phyloP scores from a whole-genome alignment of 2,329 filamentous ascomycete species.

The Neophaeococcomyces aloes region DNA sequence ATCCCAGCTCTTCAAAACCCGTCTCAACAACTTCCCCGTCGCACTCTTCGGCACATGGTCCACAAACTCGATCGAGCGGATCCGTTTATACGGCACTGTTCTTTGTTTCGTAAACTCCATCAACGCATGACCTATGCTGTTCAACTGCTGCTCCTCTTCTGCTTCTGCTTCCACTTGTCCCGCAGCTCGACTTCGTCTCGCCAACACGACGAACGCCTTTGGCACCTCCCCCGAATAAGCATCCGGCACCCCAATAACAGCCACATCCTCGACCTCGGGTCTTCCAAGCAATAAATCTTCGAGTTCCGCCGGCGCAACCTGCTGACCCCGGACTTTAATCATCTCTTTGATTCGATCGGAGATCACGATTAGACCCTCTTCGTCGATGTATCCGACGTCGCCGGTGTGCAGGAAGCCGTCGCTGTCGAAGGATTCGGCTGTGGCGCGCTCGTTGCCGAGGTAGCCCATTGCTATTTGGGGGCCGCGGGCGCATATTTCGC shows the following conservation, averaged over 20 bases:
- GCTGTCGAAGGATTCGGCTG: constrained; percentile 56
- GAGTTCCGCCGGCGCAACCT: constrained; percentile 52
- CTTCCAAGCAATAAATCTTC: constrained; percentile 49
- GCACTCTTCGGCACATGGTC: constrained; percentile 59
- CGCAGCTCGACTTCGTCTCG: no score
- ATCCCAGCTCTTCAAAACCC: constrained; percentile 40
- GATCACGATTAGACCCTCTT: constrained; percentile 42
- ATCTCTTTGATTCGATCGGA: constrained; percentile 38
- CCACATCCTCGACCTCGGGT: constrained; percentile 50
- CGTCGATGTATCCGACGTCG: constrained; percentile 52
- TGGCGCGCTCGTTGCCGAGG: constrained; percentile 60
- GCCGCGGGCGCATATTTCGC: constrained; percentile 60
- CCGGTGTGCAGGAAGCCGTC: constrained; percentile 52
- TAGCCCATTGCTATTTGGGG: constrained; percentile 76
- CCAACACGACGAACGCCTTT: constrained; percentile 64
- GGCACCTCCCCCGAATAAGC: constrained; percentile 51
- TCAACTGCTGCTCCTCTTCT: constrained; percentile 41
- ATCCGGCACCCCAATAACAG: constrained; percentile 60
- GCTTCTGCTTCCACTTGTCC: no score
- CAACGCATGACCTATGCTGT: constrained; percentile 50
- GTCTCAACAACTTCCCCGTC: constrained; percentile 61
- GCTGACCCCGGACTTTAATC: constrained; percentile 53
- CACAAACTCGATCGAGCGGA: constrained; percentile 31
- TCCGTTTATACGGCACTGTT: constrained; percentile 26
- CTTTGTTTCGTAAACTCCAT: constrained; percentile 19